A percentile compares a stretch with the other conserved stretches of the same genome.
phyloP scores from a whole-genome alignment of 208 protist genomes.

The Crithidia bombi region DNA sequence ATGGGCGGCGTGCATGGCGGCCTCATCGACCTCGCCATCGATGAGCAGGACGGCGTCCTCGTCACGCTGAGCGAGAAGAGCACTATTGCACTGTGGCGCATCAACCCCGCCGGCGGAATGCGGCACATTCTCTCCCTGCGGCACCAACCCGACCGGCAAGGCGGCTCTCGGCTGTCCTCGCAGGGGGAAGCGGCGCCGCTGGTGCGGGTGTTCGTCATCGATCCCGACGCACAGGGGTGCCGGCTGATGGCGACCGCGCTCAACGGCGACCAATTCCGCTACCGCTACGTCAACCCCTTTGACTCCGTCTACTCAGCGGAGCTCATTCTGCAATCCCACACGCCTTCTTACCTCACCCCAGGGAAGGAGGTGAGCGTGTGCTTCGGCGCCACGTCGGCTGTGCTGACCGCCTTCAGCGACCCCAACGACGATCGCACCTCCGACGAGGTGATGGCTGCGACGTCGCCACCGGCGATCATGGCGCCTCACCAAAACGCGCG shows the following conservation, averaged over 20 bases:
- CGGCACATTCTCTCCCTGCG: conserved; percentile 46
- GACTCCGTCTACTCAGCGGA: conserved; percentile 41
- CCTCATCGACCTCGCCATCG: conserved; percentile 77
- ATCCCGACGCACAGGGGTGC: conserved; percentile 70
- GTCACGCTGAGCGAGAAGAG: conserved; percentile 76
- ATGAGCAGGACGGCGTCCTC: conserved; percentile 59
- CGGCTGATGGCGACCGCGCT: conserved; percentile 64
- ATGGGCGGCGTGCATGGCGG: conserved; percentile 41
- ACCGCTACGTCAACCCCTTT: conserved; percentile 64
- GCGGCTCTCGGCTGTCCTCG: conserved; percentile 3
- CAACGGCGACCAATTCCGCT: conserved; percentile 88
- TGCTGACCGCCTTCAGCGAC: conserved; percentile 55
- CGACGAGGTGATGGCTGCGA: conserved; percentile 63
- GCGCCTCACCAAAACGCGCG: conserved; percentile 67
- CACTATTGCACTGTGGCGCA: conserved; percentile 70
- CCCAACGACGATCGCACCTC: conserved; percentile 35
- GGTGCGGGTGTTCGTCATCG: conserved; percentile 70
- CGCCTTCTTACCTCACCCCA: conserved; percentile 50
- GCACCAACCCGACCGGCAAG: conserved; percentile 41
- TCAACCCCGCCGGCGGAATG: conserved; percentile 52
- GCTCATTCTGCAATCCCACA: conserved; percentile 59
- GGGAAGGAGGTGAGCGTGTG: conserved; percentile 70
- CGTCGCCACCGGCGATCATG: conserved; percentile 62
- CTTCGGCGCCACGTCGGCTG: conserved; percentile 54
- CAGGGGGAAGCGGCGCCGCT: conserved; percentile 34